Evolutionary conservation across 768 basidiomycete species (phyloP).

Genomic region (Lactifluus subvellereus): DNA sequence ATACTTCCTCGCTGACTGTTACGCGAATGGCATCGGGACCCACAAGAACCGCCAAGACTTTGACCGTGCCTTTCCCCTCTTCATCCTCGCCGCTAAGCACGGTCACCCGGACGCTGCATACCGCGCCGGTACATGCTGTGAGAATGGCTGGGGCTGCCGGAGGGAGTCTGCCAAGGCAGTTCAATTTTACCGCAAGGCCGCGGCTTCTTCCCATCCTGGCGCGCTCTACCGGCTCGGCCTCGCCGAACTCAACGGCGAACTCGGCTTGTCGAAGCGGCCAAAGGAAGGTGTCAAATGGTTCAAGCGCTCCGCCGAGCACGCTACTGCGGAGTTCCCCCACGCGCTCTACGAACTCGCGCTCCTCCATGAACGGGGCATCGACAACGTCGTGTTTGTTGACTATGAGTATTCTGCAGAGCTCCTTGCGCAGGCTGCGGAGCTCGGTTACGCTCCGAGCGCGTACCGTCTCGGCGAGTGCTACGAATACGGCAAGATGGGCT

Average conservation of each 20-base stretch:
- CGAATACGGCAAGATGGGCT: slow-evolving; percentile 98
- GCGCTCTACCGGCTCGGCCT: slow-evolving; percentile 97
- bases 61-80: slow-evolving; percentile 93
- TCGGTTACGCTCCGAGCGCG: slow-evolving; percentile 95
- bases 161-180: slow-evolving; percentile 88
- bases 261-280: slow-evolving; percentile 77
- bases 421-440: slow-evolving; percentile 89
- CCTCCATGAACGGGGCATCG: slow-evolving; percentile 94
- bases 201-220: slow-evolving; percentile 84
- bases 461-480: slow-evolving; percentile 97
- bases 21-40: slow-evolving; percentile 96
- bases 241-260: slow-evolving; percentile 92
- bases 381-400: slow-evolving; percentile 96
- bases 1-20: slow-evolving; percentile 98
- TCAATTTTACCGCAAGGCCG: slow-evolving; percentile 91
- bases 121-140: slow-evolving; percentile 94
- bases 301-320: slow-evolving; percentile 91
- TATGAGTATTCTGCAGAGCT: slow-evolving; percentile 93
- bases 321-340: slow-evolving; percentile 93
- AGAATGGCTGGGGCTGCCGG: slow-evolving; percentile 98
- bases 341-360: slow-evolving; percentile 92
- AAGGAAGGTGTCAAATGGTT: slow-evolving; percentile 99
- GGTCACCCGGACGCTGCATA: slow-evolving; percentile 94
- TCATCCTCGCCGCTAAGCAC: slow-evolving; percentile 94
- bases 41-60: slow-evolving; percentile 89